Evolutionary conservation across 208 protist genomes (phyloP).

Genomic region (Strigomonas galati): DNA sequence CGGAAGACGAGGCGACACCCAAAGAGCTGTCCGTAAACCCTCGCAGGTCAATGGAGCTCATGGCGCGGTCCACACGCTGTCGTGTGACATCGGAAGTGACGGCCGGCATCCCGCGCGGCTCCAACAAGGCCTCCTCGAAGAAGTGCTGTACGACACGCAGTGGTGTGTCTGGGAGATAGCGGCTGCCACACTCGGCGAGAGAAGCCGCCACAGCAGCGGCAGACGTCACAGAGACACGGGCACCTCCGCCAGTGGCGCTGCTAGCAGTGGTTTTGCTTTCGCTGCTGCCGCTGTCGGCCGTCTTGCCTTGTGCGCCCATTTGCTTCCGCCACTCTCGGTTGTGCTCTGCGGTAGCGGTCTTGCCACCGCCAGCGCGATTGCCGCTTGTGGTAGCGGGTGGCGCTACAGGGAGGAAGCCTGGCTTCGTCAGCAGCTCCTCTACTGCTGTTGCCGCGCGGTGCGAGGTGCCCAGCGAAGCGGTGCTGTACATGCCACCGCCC

Average conservation of each 20-base stretch:
- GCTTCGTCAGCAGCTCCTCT: background rate
- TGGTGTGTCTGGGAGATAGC: conserved; percentile 38
- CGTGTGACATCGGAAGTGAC: conserved; percentile 61
- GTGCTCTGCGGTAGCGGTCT: background rate
- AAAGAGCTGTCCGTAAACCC: conserved; percentile 44
- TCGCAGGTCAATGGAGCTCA: conserved; percentile 48
- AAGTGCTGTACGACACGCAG: conserved; percentile 48
- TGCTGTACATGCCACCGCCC: background rate
- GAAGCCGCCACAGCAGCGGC: conserved; percentile 7
- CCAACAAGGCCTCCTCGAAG: conserved; percentile 55
- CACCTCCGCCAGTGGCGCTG: background rate
- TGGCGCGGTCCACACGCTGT: conserved; percentile 62
- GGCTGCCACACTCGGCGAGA: conserved; percentile 15
- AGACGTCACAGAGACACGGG: background rate
- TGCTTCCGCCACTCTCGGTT: background rate
- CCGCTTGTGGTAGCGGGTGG: conserved; percentile 5
- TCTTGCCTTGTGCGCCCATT: background rate
- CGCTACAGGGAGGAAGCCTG: conserved; percentile 11
- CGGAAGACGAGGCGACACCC: background rate
- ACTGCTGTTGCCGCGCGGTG: background rate
- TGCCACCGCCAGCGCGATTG: background rate
- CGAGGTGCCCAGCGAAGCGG: background rate
- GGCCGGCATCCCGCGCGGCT: conserved; percentile 47
- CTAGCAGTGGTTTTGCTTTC: background rate
- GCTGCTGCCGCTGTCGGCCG: background rate